Conservation (phyloP, 192 early-diverging fungal species). For the Linnemannia schmuckeri region DNA sequence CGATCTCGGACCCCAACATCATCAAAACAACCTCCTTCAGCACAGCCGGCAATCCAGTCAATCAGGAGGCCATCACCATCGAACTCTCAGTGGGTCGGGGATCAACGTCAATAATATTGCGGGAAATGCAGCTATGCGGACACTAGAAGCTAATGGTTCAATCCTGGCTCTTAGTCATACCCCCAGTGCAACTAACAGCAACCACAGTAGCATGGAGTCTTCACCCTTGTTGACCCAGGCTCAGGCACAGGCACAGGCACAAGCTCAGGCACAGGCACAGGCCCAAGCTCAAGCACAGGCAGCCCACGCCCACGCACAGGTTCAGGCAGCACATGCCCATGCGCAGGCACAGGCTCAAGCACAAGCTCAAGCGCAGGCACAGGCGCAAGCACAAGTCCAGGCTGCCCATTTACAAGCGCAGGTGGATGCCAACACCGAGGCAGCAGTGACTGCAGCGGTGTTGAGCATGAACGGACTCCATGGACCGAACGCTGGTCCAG, state of each 20-base stretch:
- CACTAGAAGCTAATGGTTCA: constrained; percentile 7
- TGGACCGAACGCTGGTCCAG: background rate
- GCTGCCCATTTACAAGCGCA: constrained; percentile 19
- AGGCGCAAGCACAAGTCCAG: constrained; percentile 15
- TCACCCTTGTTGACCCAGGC: constrained; percentile 22
- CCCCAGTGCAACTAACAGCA: constrained; percentile 12
- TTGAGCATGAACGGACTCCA: constrained; percentile 20
- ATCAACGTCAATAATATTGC: background rate
- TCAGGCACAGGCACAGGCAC: constrained; percentile 10
- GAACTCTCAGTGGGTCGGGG: constrained; percentile 19
- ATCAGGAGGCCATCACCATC: constrained; percentile 17
- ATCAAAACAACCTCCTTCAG: constrained; percentile 22
- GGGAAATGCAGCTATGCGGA: background rate
- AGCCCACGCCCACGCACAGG: background rate
- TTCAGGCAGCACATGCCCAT: background rate
- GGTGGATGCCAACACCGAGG: constrained; percentile 23
- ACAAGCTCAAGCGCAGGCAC: background rate
- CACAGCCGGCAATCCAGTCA: constrained; percentile 38
- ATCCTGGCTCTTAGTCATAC: constrained; percentile 10
- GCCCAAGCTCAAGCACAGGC: constrained; percentile 17
- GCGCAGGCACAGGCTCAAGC: background rate
- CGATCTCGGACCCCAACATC: constrained; percentile 21
- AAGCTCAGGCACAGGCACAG: constrained; percentile 12
- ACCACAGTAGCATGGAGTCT: constrained; percentile 28
- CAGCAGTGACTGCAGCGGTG: constrained; percentile 24